Evolutionary conservation across 805 yeast species (phyloP), one percentile per base, ranked within the genome.

Genomic region (Metschnikowia amazonensis): DNA sequence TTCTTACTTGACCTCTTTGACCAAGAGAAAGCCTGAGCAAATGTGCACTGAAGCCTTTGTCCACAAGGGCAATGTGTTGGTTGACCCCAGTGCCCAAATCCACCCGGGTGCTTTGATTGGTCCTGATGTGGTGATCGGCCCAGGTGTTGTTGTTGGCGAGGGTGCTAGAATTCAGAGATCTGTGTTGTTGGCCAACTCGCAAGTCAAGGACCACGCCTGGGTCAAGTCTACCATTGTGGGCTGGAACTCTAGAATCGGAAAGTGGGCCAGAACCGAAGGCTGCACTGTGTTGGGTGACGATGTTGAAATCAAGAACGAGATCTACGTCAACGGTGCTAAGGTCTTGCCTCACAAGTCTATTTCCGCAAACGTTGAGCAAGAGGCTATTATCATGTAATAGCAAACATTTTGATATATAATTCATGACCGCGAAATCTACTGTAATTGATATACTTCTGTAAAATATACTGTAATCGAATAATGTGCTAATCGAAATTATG

Each of bases 231-330:
- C 99, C 63, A 94, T 94, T 71, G 96, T 94, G 58, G 99, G 99
- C 63, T 94, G 99, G 99, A 84, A 89, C 80, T 90, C 97, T 53
- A 87, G 88, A 61, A 92, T 94, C 63, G 99, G 99, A 71, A 84
- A 82, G 74, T 94, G 99, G 99, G 96, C 97, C 56, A 89, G 99
- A 80, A 81, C 94, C 55, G 98, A 94, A 75, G 96, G 96, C 77
- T 87, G 83, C 62, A 87, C 97, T 53, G 99, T 94, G 50, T 81
- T 94, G 64, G 99, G 99, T 76, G 99, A 94, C 71, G 99, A 94
- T 60, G 99, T 94, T 57, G 95, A 90, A 69, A 89, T 94, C 68
- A 89, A 92, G 78, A 97, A 94, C 69, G 99, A 92, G 79, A 81
- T 94, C 69, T 94, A 94, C 80, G 95, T 94, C 63, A 94, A 94